These are phyloP conservation scores for Antrodiella citrinella DNA, from an alignment of 768 basidiomycete species.

Conservation along the genomic window DNA sequence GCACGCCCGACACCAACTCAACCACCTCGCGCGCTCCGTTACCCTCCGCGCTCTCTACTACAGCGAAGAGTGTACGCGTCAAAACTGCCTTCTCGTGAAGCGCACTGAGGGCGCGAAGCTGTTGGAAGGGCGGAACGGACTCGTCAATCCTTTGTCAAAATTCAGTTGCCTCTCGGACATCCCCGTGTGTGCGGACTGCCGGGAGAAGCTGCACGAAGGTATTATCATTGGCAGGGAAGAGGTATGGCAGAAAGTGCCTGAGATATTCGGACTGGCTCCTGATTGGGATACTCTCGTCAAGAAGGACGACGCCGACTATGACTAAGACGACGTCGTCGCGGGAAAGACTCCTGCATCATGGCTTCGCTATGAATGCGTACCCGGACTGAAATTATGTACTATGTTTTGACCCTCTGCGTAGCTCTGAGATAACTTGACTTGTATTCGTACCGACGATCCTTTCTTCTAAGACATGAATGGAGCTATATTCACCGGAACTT, in stretches of 20 bases:
- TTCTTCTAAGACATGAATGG: too few species aligned
- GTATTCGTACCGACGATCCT: too few species aligned
- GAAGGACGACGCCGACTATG: too few species aligned
- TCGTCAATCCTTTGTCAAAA: conserved; percentile 7
- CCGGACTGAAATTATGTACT: too few species aligned
- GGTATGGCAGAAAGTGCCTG: conserved; percentile 15
- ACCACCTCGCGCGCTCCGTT: conserved; percentile 6
- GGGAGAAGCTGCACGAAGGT: conserved; percentile 7
- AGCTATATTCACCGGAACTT: too few species aligned
- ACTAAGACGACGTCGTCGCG: too few species aligned
- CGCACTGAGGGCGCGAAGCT: conserved; percentile 1
- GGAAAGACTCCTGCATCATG: too few species aligned
- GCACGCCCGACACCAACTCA: conserved; percentile 5
- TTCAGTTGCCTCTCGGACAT: conserved; percentile 8
- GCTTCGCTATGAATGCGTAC: too few species aligned
- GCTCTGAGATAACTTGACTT: too few species aligned
- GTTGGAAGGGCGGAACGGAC: conserved; percentile 9
- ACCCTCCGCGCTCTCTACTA: conserved; percentile 9
- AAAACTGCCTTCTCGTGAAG: not conserved
- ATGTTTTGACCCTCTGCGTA: too few species aligned
- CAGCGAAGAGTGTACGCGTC: not conserved
- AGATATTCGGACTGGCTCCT: conserved; percentile 14
- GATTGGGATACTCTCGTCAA: conserved; percentile 10
- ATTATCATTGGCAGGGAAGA: conserved; percentile 6
- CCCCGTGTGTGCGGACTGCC: conserved; percentile 10